phyloP scores from a whole-genome alignment of 179 eudicot species.

The Beta lomatogona region DNA sequence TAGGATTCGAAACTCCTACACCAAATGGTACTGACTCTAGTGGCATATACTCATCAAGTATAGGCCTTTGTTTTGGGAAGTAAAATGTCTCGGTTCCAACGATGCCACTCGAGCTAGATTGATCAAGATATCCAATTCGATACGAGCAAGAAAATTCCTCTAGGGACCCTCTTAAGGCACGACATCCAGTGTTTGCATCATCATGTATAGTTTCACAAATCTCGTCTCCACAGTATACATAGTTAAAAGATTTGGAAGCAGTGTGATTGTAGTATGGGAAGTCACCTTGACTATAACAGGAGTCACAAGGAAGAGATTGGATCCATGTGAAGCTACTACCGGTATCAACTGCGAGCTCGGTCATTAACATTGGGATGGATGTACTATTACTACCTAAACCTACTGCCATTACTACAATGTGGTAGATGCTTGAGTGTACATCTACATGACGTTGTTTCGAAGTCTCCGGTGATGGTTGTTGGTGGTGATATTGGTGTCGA shows the following conservation, averaged over 20 bases:
- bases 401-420: background rate
- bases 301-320: background rate
- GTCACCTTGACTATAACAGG: background rate
- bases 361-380: background rate
- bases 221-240: background rate
- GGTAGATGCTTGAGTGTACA: background rate
- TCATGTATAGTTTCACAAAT: background rate
- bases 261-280: background rate
- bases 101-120: background rate
- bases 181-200: background rate
- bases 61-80: background rate
- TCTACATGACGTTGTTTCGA: background rate
- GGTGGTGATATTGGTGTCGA: background rate
- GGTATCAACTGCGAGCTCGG: background rate
- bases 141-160: background rate
- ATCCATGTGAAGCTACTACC: background rate
- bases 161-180: background rate
- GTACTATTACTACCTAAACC: background rate
- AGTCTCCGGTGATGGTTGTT: background rate
- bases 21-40: slow-evolving; percentile 8
- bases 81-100: slow-evolving; percentile 6
- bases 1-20: background rate
- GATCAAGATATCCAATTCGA: background rate
- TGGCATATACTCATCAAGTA: background rate
- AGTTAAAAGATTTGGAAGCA: background rate